Conservation (phyloP, 2,329 filamentous ascomycete species). For the Cryphonectria japonica region DNA sequence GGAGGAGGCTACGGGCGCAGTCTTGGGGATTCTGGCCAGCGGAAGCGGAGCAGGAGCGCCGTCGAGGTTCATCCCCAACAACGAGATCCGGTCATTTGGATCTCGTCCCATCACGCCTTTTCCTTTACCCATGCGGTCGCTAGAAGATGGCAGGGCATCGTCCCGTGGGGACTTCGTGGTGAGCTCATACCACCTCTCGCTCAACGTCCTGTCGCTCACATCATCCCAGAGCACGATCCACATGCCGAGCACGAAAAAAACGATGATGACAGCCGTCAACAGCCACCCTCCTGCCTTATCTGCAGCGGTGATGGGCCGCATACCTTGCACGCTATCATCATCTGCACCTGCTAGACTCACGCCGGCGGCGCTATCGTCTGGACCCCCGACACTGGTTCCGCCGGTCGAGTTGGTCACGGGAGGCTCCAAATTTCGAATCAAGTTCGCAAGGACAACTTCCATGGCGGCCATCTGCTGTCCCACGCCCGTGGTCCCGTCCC, state of each 20-base stretch:
- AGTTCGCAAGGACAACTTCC: constrained; percentile 65
- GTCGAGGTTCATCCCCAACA: constrained; percentile 10
- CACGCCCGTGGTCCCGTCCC: constrained; percentile 64
- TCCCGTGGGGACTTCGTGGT: neutral
- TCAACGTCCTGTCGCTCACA: constrained; percentile 1
- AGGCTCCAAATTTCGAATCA: constrained; percentile 50
- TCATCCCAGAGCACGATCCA: constrained; percentile 27
- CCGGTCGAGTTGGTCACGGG: constrained; percentile 57
- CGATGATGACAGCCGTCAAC: constrained; percentile 47
- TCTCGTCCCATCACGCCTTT: neutral
- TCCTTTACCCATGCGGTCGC: neutral
- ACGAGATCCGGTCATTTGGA: neutral
- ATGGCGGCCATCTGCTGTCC: constrained; percentile 74
- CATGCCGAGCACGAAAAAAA: constrained; percentile 22
- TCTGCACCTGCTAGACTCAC: constrained; percentile 43
- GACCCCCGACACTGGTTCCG: constrained; percentile 56
- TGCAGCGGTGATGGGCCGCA: constrained; percentile 54
- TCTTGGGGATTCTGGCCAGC: neutral
- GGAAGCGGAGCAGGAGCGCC: constrained; percentile 2
- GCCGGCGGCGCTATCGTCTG: constrained; percentile 50
- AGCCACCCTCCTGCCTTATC: constrained; percentile 73
- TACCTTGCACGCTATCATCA: constrained; percentile 31
- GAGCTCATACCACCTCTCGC: constrained; percentile 20
- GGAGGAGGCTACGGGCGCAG: constrained; percentile 11
- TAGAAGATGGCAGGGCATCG: neutral